phyloP scores from a whole-genome alignment of 139 green algal species.

The Helicosporidium sp. region DNA sequence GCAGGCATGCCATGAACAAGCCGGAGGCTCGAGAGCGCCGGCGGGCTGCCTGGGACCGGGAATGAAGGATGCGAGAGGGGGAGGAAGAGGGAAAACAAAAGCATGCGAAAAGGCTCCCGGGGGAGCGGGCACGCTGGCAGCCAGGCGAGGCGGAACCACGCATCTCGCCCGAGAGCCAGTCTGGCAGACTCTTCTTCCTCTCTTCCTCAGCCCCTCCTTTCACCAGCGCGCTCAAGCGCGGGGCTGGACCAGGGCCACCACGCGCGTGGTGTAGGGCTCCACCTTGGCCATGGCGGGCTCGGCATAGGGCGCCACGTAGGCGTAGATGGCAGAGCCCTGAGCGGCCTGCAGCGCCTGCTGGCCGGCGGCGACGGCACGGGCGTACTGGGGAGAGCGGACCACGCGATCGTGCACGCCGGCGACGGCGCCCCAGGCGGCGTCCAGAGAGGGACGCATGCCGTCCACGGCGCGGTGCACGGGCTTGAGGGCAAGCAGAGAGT shows the following conservation, averaged over 20 bases:
- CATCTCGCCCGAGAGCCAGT: no score
- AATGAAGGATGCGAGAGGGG: no score
- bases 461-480: constrained; percentile 11
- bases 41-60: no score
- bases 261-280: constrained; percentile 1
- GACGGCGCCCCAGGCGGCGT: constrained; percentile 8
- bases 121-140: no score
- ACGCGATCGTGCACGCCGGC: constrained; percentile 11
- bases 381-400: constrained; percentile 13
- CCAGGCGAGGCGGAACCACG: no score
- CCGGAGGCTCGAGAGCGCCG: no score
- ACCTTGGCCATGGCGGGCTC: background rate
- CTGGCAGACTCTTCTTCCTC: no score
- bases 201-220: no score
- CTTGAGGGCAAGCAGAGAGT: constrained; percentile 12
- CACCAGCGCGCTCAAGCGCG: no score
- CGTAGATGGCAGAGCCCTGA: background rate
- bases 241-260: background rate
- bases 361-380: background rate
- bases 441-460: constrained; percentile 3
- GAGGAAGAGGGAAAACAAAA: no score
- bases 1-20: no score
- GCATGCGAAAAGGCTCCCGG: no score
- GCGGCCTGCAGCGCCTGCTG: background rate
- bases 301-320: background rate